Evolutionary conservation across 2,329 filamentous ascomycete genomes (phyloP), one percentile per base, ranked within the genome.

Genomic region (Emmonsia crescens): DNA sequence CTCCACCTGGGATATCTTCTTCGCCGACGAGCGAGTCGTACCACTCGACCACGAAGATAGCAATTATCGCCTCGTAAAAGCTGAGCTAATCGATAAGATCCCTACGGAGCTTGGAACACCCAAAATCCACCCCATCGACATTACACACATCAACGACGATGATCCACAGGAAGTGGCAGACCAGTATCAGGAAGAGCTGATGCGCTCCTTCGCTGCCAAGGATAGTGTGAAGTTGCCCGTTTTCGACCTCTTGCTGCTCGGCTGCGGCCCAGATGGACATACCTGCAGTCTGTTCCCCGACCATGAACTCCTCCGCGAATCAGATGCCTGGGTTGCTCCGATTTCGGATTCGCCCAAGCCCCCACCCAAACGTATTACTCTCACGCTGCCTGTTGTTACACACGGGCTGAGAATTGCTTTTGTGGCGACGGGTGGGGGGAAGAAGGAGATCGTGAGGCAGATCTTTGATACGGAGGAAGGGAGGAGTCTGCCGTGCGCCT

Each of bases 291-390:
- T 99, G 59, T 99, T 99, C 81, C 94, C 94, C 5, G 88, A 88
- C 61, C 93, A 96, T 73, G 84, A 87, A 62, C 83, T 97, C 60
- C 83, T 97, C 67, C 86, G 91, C 66, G 93, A 97, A 79, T 84
- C 84, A 42, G 87, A 86, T 70, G 91, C 93, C 60, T 99, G 94
- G 94, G 91, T 97, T 51, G 88, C 92, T 16, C 85, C 91, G 54
- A 95, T 96, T 71, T 86, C 88, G 70, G 90, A 97, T 79, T 96
- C 91, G 51, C 94, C 94, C 58, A 99, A 99, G 83, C 93, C 93
- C 46, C 94, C 94, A 54, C 83, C 91, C 54, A 87, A 85, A 77
- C 86, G 94, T 70, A 96, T 99, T 74, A 97, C 94, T 1, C 83
- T 99, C 61, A 96, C 89, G 27, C 79, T 99, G 64, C 93, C 92